Evolutionary conservation across 129 eudicot species (phyloP).

Genomic region (Saussurea involucrata): DNA sequence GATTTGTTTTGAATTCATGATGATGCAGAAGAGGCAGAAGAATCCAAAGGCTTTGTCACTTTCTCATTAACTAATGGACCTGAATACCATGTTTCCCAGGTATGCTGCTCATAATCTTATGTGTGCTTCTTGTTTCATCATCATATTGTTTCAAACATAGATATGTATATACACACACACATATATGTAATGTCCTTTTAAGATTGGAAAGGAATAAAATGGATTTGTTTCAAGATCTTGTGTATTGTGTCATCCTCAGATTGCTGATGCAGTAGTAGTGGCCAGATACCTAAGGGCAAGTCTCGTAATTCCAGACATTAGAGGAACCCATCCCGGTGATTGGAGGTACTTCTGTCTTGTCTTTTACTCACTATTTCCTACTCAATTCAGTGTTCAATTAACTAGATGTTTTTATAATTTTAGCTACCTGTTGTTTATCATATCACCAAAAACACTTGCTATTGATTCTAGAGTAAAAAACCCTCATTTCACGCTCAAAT

Average conservation of each 20-base stretch:
- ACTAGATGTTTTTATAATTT: not conserved
- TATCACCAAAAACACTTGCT: too few species aligned
- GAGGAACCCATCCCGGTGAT: constrained; percentile 91
- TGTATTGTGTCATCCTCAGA: constrained; percentile 36
- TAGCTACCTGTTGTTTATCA: not conserved
- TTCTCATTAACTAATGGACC: constrained; percentile 96
- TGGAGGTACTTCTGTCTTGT: constrained; percentile 41
- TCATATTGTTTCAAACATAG: too few species aligned
- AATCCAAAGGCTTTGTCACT: constrained; percentile 76
- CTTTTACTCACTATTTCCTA: not conserved
- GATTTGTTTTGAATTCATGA: not conserved
- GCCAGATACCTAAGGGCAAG: constrained; percentile 82
- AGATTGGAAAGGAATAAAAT: not conserved
- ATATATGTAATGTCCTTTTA: not conserved
- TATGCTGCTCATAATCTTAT: constrained; percentile 7
- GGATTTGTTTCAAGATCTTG: not conserved
- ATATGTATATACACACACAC: not conserved
- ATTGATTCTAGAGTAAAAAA: too few species aligned
- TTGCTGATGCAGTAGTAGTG: constrained; percentile 91
- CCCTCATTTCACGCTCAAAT: too few species aligned
- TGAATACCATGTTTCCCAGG: constrained; percentile 97
- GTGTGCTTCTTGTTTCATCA: not conserved
- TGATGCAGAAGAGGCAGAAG: constrained; percentile 59
- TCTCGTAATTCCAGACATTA: constrained; percentile 91
- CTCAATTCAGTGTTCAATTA: not conserved